A percentile compares a stretch with the other conserved stretches of the same genome.
Evolutionary conservation across 78 protist species (phyloP).

Genomic region (Protostelium mycophagum): DNA sequence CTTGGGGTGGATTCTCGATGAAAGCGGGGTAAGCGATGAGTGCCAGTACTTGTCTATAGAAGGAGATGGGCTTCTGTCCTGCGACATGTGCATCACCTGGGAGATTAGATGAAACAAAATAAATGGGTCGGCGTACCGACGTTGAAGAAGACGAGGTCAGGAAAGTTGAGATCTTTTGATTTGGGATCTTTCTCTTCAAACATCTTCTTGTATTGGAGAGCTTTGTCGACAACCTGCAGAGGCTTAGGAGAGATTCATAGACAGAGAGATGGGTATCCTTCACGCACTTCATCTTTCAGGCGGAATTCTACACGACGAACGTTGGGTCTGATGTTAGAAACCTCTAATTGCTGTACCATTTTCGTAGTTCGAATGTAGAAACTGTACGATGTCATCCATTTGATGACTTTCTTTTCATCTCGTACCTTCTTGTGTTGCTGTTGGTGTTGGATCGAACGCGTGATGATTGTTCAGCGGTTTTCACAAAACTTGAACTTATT

Average conservation of each 20-base stretch:
- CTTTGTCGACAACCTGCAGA: neutral
- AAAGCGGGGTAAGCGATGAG: conserved; percentile 53
- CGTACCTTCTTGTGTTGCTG: no score
- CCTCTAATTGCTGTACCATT: neutral
- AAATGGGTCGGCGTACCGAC: neutral
- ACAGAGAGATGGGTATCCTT: neutral
- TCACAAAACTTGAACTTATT: no score
- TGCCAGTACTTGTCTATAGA: conserved; percentile 87
- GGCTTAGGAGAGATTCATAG: neutral
- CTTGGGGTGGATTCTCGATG: conserved; percentile 11
- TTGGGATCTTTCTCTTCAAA: neutral
- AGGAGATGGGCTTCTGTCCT: conserved; percentile 93
- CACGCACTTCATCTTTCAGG: neutral
- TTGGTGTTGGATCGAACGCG: no score
- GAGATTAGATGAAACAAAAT: neutral
- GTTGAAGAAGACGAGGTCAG: neutral
- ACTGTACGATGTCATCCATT: no score
- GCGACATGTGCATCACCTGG: neutral
- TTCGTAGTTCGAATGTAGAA: no score
- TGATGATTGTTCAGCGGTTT: no score
- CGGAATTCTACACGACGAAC: neutral
- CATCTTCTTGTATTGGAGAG: neutral
- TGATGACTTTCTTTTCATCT: no score
- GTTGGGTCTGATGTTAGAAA: neutral
- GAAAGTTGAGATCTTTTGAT: neutral